phyloP scores from a whole-genome alignment of 176 grass and related monocot genomes.

The Lolium multiflorum region DNA sequence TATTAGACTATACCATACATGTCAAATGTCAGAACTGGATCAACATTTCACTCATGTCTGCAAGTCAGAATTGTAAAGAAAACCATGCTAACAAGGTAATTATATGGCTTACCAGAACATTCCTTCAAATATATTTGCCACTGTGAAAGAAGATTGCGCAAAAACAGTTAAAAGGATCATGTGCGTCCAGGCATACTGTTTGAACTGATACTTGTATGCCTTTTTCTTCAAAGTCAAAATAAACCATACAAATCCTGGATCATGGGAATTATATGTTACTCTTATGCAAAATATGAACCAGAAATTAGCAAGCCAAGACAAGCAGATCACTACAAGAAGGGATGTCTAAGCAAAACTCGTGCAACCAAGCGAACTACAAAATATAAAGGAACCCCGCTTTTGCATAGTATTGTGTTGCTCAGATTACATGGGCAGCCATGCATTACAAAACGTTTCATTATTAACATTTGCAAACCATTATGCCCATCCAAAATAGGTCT shows the following conservation, averaged over 20 bases:
- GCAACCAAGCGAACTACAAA: not conserved
- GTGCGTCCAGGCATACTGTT: conserved; percentile 98
- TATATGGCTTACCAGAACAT: conserved; percentile 87
- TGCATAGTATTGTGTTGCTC: not conserved
- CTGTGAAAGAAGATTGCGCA: conserved; percentile 89
- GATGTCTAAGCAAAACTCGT: too few species aligned
- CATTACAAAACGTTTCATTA: not conserved
- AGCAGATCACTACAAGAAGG: not conserved
- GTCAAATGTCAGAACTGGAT: not conserved
- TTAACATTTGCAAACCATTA: conserved; percentile 5
- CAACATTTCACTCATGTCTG: not conserved
- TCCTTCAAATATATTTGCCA: conserved; percentile 99
- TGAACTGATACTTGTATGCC: conserved; percentile 98
- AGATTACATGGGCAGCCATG: not conserved
- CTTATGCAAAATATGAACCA: not conserved
- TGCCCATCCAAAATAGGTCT: not conserved
- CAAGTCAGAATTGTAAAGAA: not conserved
- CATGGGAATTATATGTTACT: conserved; percentile 31
- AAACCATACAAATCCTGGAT: conserved; percentile 98
- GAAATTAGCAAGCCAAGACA: not conserved
- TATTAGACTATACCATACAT: not conserved
- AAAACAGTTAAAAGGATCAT: conserved; percentile 98
- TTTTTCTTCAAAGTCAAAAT: conserved; percentile 99
- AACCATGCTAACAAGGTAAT: not conserved
- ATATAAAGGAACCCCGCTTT: not conserved